phyloP scores from a whole-genome alignment of 1,139 yeast genomes.

The Suhomyces bolitotheri region DNA sequence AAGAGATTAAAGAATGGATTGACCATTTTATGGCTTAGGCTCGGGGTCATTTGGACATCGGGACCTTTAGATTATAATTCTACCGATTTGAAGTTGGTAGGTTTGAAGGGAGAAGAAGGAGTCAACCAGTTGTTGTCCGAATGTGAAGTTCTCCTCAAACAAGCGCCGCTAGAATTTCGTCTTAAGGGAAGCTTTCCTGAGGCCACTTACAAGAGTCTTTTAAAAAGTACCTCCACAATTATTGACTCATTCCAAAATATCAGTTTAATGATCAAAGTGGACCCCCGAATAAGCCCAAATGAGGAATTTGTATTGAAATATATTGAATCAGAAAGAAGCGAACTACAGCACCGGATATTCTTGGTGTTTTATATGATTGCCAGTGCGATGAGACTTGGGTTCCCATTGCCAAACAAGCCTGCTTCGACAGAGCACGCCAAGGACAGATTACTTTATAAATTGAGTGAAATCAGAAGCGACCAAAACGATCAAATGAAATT shows the following conservation, averaged over 20 bases:
- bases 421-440: conserved; percentile 79
- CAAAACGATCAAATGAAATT: conserved; percentile 25
- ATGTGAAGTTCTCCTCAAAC: conserved; percentile 59
- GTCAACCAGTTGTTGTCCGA: conserved; percentile 61
- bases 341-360: conserved; percentile 70
- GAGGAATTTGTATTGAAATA: conserved; percentile 59
- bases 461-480: conserved; percentile 45
- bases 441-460: conserved; percentile 64
- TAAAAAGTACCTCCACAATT: conserved; percentile 61
- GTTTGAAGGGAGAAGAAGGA: conserved; percentile 54
- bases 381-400: conserved; percentile 71
- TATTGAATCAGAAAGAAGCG: conserved; percentile 60
- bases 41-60: conserved; percentile 82
- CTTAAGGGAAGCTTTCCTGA: conserved; percentile 73
- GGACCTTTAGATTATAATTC: conserved; percentile 47
- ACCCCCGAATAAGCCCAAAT: conserved; percentile 51
- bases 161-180: conserved; percentile 76
- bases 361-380: conserved; percentile 76
- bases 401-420: conserved; percentile 74
- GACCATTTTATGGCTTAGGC: conserved; percentile 69
- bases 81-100: conserved; percentile 34
- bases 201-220: conserved; percentile 49
- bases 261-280: conserved; percentile 64
- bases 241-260: conserved; percentile 76
- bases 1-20: conserved; percentile 63